These are phyloP conservation scores for Notholithocarpus densiflorus DNA, from an alignment of 306 rosid genomes.

Conservation along the genomic window DNA sequence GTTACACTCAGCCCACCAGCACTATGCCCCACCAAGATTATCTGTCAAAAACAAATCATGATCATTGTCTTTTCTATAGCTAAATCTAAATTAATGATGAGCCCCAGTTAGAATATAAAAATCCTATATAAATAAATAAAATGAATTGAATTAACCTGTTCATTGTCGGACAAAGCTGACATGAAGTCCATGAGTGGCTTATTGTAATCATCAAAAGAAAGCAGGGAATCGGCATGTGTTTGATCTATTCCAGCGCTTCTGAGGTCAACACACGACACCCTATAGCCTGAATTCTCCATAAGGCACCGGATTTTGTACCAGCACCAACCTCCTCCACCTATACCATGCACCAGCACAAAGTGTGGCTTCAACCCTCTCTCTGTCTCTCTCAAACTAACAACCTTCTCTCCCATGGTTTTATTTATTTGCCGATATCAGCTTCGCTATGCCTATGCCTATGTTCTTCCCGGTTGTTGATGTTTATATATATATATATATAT, in stretches of 20 bases:
- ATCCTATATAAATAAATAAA: too few species aligned
- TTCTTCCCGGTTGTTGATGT: slow-evolving; percentile 9
- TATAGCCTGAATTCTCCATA: slow-evolving; percentile 88
- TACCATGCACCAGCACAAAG: slow-evolving; percentile 90
- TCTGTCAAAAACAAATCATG: slow-evolving; percentile 30
- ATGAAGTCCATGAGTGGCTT: slow-evolving; percentile 73
- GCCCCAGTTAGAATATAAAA: too few species aligned
- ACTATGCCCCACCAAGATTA: slow-evolving; percentile 85
- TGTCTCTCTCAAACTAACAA: slow-evolving; percentile 6
- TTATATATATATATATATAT: neutral
- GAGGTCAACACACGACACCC: slow-evolving; percentile 77
- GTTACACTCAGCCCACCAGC: slow-evolving; percentile 91
- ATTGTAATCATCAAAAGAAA: slow-evolving; percentile 75
- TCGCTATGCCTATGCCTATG: too few species aligned
- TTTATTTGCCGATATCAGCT: slow-evolving; percentile 20
- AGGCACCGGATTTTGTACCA: slow-evolving; percentile 92
- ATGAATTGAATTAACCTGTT: slow-evolving; percentile 46
- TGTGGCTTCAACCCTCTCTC: slow-evolving; percentile 37
- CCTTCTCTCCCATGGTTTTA: slow-evolving; percentile 36
- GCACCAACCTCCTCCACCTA: slow-evolving; percentile 86
- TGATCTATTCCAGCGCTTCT: slow-evolving; percentile 72
- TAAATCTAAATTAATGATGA: too few species aligned
- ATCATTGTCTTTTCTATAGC: too few species aligned
- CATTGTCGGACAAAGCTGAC: slow-evolving; percentile 58
- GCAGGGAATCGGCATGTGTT: slow-evolving; percentile 57